Conservation (phyloP, 2,329 filamentous ascomycete genomes). For the Aspergillus novofumigatus region DNA sequence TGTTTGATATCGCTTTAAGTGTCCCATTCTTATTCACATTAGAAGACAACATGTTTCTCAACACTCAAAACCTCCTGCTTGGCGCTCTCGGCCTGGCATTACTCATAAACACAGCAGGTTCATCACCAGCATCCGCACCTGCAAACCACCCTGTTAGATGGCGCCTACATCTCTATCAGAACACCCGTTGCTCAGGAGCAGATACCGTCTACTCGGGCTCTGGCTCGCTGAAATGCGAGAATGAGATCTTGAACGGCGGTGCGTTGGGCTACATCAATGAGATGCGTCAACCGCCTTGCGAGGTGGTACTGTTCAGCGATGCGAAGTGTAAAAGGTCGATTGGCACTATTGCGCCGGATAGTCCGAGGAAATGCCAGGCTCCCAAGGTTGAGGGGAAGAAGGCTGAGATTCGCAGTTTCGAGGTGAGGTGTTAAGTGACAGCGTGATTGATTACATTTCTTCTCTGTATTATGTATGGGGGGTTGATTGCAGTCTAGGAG, state of each 20-base stretch:
- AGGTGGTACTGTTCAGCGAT: conserved; percentile 5
- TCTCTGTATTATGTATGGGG: too few species aligned
- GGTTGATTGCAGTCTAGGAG: too few species aligned
- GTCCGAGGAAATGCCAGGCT: conserved; percentile 1
- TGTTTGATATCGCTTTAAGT: neutral
- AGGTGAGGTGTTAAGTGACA: neutral
- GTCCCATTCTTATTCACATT: too few species aligned
- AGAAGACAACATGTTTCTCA: neutral
- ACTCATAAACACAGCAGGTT: neutral
- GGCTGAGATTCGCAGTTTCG: neutral
- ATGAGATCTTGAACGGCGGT: conserved; percentile 10
- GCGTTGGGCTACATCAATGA: conserved; percentile 8
- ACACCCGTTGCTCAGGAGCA: conserved; percentile 9
- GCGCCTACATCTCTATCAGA: conserved; percentile 11
- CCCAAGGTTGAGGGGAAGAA: neutral
- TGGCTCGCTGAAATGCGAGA: conserved; percentile 1
- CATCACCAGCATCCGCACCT: neutral
- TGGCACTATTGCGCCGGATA: neutral
- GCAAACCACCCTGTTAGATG: neutral
- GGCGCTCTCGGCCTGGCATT: neutral
- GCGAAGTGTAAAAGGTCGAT: neutral
- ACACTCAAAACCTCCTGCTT: neutral
- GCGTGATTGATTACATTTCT: too few species aligned
- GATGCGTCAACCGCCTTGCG: neutral
- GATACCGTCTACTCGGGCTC: conserved; percentile 8